These are phyloP conservation scores for Coprinellus aureogranulatus DNA, from an alignment of 768 basidiomycete genomes.

Conservation along the genomic window DNA sequence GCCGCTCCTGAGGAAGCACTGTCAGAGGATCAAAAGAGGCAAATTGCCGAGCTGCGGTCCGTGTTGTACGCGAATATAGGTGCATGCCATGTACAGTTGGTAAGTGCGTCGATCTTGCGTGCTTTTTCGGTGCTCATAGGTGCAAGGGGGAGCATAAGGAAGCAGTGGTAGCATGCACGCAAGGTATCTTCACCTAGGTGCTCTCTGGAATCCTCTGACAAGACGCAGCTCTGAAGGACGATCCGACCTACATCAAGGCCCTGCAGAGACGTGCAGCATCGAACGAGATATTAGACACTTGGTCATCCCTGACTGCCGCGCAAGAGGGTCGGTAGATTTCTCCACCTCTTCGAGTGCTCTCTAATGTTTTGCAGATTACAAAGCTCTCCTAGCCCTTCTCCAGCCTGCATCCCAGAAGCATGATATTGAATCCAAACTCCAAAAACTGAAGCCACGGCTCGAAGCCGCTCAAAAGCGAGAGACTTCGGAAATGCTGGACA, in stretches of 20 bases:
- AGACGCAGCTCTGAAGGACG: constrained; percentile 72
- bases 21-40: constrained; percentile 13
- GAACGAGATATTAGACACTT: constrained; percentile 76
- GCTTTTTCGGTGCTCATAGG: constrained; percentile 4
- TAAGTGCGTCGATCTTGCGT: constrained; percentile 31
- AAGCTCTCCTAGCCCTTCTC: constrained; percentile 61
- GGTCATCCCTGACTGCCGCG: constrained; percentile 78
- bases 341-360: background rate
- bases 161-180: constrained; percentile 75
- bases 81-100: constrained; percentile 80
- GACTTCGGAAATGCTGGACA: constrained; percentile 87
- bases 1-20: background rate
- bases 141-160: constrained; percentile 73
- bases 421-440: constrained; percentile 50
- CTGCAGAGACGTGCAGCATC: constrained; percentile 84
- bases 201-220: background rate
- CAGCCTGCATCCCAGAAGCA: constrained; percentile 47
- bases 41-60: constrained; percentile 40
- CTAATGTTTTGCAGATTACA: constrained; percentile 61
- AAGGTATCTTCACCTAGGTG: constrained; percentile 44
- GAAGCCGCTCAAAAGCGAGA: constrained; percentile 81
- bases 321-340: constrained; percentile 64
- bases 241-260: constrained; percentile 83
- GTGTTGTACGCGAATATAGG: constrained; percentile 85
- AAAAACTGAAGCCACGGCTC: constrained; percentile 60